Evolutionary conservation across 2,329 filamentous ascomycete species (phyloP), one percentile per base, ranked within the genome.

Genomic region (Graphilbum fragrans): DNA sequence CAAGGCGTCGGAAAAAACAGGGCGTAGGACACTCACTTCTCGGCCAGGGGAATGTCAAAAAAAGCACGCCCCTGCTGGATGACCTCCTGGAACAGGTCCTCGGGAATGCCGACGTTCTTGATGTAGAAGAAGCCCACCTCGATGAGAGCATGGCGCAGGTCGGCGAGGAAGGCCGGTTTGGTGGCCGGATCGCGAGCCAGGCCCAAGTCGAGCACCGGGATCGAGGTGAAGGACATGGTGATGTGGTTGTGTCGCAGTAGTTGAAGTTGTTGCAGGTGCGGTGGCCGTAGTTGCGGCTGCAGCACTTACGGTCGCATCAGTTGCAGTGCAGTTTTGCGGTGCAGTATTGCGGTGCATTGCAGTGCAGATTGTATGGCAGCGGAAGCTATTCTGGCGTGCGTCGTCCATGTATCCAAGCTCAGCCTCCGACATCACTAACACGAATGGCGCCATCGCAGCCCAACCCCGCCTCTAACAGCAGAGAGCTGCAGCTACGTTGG

Each of bases 101-200:
- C 70, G 5, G 80, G 67, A 39, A 90, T 77, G 19, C 81, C 82
- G 3, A 84, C 80, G 54, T 93, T 87, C 55, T 80, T 81, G 46
- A 94, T 72, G 54, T 94, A 94, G 19, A 93, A 59, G 54, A 94
- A 94, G 2, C 86, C 86, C n/a, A 93, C 83, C 56, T 90, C 82
- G 52, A 94, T 74, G 25, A 94, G 64, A 0, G 85, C 84, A 58
- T 82, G 67, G 16, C 82, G 80, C 25, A 94, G 69, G 41, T 84
- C 68, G 1, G 65, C 59, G 0, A 93, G 71, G 52, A 94, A 92
- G 25, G 63, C 64, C 3, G 82, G 72, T 60, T 92, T 93, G 1
- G 82, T 80, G 5, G 64, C 63, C 17, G 74, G 68, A 50, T 77
- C 62, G 48, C 68, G 65, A 32, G 85, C 81, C 19, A 73, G 65